Evolutionary conservation across 208 protist species (phyloP).

Genomic region (Wallacemonas sp.): DNA sequence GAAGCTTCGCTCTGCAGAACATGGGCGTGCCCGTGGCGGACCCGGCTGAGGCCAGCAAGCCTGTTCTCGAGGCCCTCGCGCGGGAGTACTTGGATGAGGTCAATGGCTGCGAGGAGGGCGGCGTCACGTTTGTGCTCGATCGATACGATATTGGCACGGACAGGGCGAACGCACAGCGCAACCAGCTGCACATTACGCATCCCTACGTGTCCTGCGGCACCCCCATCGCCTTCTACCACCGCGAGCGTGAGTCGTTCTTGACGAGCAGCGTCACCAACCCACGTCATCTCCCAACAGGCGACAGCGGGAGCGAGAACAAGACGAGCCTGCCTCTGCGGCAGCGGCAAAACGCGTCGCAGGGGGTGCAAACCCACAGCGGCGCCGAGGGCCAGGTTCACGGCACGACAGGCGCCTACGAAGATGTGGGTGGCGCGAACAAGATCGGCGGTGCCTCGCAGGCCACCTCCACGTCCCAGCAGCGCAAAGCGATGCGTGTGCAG

Average conservation of each 20-base stretch:
- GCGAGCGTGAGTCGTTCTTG: slow-evolving; percentile 62
- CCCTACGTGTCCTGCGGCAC: slow-evolving; percentile 48
- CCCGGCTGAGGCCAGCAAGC: neutral
- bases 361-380: slow-evolving; percentile 14
- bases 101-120: slow-evolving; percentile 70
- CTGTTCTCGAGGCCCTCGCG: slow-evolving; percentile 30
- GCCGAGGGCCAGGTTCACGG: slow-evolving; percentile 25
- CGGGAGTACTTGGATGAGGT: slow-evolving; percentile 62
- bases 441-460: neutral
- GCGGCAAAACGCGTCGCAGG: neutral
- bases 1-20: slow-evolving; percentile 19
- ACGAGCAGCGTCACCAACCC: slow-evolving; percentile 58
- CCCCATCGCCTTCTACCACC: slow-evolving; percentile 61
- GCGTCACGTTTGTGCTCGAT: slow-evolving; percentile 60
- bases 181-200: slow-evolving; percentile 49
- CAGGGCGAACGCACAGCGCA: slow-evolving; percentile 48
- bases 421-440: neutral
- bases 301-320: slow-evolving; percentile 30
- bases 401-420: neutral
- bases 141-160: slow-evolving; percentile 70
- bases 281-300: slow-evolving; percentile 3
- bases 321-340: slow-evolving; percentile 1
- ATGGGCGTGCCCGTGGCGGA: slow-evolving; percentile 1
- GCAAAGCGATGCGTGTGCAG: slow-evolving; percentile 12
- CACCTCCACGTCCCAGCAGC: slow-evolving; percentile 13